Evolutionary conservation across 768 basidiomycete genomes (phyloP), one percentile per base, ranked within the genome.

Genomic region (Leucosporidium creatinivorum): DNA sequence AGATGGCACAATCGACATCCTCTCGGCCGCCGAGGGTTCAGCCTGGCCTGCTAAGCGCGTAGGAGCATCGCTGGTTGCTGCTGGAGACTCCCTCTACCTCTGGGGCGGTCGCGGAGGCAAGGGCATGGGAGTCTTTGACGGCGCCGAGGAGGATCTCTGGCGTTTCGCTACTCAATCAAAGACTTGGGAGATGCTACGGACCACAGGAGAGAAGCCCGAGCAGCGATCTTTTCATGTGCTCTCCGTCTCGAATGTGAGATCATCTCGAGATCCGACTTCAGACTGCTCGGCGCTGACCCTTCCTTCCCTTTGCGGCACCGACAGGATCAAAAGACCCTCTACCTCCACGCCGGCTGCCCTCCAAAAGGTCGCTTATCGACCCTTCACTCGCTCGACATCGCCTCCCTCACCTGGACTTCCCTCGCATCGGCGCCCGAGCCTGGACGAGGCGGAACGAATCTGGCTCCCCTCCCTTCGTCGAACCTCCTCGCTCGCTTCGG

Each of bases 101-200:
- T 84, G 82, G 79, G 82, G 82, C 5, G 82, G 83, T 5, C 78
- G 82, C 23, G 81, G 81, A 2, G 82, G 81, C 3, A 70, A 75
- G 21, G 77, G 78, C 30, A 79, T 80, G 80, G 74, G 76, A 1
- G 80, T 80, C 4, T 74, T 82, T 23, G 73, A 73, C 13, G 62
- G 28, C 3, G 65, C 71, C 48, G 75, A 79, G 57, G 70, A 77
- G 0, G 77, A 78, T n/a, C 26, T 79, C 18, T 80, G 79, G 78
- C 69, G 58, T 17, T 77, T 73, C 49, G 52, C 33, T 33, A 67
- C 7, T 59, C 68, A 28, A 50, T 48, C 10, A 10, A 51, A 74
- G 28, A 7, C 47, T 10, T 82, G 81, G 81, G 75, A 78, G 48
- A 68, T 74, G 25, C 62, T 80, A 7, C 54, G 64, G 13, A 58